Percentiles rank a stretch among this genome's conserved stretches.
These are phyloP conservation scores for Phytophthora ohioensis DNA, from an alignment of 352 stramenopile species.

Conservation along the genomic window DNA sequence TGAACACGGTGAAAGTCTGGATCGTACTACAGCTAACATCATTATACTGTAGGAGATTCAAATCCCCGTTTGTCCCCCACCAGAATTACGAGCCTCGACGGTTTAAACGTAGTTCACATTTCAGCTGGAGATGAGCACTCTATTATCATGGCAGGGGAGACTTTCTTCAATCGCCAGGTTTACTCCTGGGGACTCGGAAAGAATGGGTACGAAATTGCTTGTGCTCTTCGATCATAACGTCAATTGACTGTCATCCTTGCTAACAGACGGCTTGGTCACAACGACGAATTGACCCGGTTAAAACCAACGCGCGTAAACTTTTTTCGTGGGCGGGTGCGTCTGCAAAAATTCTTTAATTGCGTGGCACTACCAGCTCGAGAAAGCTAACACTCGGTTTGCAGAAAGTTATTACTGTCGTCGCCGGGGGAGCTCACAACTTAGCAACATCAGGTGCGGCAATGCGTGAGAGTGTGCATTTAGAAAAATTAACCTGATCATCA, in stretches of 20 bases:
- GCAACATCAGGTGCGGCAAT: constrained; percentile 58
- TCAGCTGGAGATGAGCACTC: constrained; percentile 78
- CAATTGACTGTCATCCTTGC: neutral
- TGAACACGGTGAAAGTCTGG: neutral
- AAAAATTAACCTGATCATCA: too few relatives aligned
- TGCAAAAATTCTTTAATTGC: neutral
- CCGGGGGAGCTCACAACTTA: constrained; percentile 73
- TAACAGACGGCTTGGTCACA: constrained; percentile 70
- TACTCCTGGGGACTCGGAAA: constrained; percentile 77
- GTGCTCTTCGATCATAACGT: neutral
- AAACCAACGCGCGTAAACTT: constrained; percentile 79
- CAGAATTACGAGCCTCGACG: constrained; percentile 56
- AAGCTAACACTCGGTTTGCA: constrained; percentile 29
- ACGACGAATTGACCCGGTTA: constrained; percentile 53
- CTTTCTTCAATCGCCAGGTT: constrained; percentile 77
- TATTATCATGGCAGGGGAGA: constrained; percentile 67
- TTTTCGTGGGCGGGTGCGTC: constrained; percentile 64
- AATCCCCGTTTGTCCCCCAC: constrained; percentile 46
- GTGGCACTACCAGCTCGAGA: neutral
- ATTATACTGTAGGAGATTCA: constrained; percentile 48
- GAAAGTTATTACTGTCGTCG: constrained; percentile 74
- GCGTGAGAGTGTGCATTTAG: too few relatives aligned
- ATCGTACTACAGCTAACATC: neutral
- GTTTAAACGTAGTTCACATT: constrained; percentile 63
- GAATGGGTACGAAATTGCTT: constrained; percentile 55